Conservation (phyloP, 75 land plant species). For the Azolla pinnata region DNA sequence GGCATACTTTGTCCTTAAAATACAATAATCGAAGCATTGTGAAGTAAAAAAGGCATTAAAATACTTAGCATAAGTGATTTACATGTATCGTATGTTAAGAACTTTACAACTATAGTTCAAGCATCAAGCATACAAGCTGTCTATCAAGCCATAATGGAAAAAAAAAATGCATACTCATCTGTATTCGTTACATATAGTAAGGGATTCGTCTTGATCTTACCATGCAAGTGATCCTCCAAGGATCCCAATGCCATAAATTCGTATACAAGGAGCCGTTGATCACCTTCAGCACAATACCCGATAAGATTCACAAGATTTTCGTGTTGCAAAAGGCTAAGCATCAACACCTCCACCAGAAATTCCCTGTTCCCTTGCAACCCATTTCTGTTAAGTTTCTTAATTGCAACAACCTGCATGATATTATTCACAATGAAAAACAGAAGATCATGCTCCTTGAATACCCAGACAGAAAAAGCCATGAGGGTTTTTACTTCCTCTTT, state of each 20-base stretch:
- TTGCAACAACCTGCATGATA: constrained; percentile 37
- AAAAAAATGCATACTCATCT: no score
- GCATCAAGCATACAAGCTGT: no score
- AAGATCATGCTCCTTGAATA: not conserved
- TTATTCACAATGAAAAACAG: not conserved
- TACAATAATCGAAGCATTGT: no score
- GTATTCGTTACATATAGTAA: no score
- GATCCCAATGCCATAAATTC: constrained; percentile 41
- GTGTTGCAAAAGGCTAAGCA: constrained; percentile 32
- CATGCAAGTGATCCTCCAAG: constrained; percentile 47
- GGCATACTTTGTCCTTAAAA: no score
- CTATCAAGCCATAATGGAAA: no score
- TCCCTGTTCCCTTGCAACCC: constrained; percentile 39
- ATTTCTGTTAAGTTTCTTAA: constrained; percentile 40
- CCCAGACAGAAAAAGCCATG: not conserved
- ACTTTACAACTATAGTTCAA: no score
- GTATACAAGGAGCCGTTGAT: constrained; percentile 38
- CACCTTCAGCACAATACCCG: constrained; percentile 48
- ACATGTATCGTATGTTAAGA: no score
- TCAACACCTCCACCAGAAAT: constrained; percentile 43
- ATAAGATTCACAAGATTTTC: constrained; percentile 47
- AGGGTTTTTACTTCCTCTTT: not conserved
- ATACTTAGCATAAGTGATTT: no score
- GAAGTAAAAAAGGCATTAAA: no score
- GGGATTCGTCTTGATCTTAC: no score